Base-by-base conservation (phyloP, 176 grass and related monocot genomes). In the Phyllostachys edulis region DNA sequence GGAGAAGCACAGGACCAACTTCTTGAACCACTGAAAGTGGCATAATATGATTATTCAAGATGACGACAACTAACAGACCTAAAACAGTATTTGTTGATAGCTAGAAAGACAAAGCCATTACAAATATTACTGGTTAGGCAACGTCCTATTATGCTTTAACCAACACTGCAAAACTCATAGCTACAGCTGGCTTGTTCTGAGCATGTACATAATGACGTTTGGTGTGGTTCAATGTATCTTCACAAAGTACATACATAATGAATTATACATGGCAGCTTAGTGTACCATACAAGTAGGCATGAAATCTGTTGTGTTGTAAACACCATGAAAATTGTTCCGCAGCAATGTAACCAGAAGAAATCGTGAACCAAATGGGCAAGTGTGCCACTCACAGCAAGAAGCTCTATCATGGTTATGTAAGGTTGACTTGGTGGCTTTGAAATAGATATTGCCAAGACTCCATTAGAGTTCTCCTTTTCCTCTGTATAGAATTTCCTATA, bases 401-500 rank as follows among this genome's bases (percentile, higher is more conserved):
- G 67, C 42, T 93, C 34, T 71, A 84, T 84, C 89, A 98, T 86
- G 41, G 67, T 81, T 71, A 80, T 49, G 60, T 95, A 95, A 76
- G 93, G 96, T 76, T 98, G 96, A 29, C 38, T 75, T 71, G 47
- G 45, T 51, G 67, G 79, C 69, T 93, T 95, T 73, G 82, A 85
- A 87, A 98, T 85, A 77, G 83, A 90, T 81, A 98, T 93, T n/a
- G 93, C 93, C 44, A 95, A 80, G 41, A 95, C 93, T 51, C 96
- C 96, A 84, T 75, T 83, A 41, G 81, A 76, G 15, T 64, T 92
- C 44, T 95, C 91, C 63, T 85, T 95, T 80, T 95, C 91, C 65
- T 88, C 89, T 32, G 89, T 80, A 73, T 98, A 95, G 74, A 98
- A 93, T 73, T 95, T 92, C 67, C 93, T 93, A 57, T 95, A 95